Conservation (phyloP, 192 early-diverging fungal genomes). For the Podila epicladia region DNA sequence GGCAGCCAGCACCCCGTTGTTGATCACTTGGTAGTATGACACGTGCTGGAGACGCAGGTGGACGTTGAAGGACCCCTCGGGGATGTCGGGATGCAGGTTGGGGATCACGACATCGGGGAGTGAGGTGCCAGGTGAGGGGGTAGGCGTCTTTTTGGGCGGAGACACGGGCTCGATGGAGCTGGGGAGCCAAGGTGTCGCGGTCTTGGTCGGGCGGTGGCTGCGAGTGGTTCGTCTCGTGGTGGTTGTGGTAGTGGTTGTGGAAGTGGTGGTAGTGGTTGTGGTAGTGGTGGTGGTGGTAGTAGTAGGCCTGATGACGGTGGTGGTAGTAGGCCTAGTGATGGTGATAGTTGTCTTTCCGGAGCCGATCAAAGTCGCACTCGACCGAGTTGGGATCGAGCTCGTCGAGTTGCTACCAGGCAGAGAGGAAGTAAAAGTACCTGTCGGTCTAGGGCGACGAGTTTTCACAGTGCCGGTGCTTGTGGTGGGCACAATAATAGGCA, state of each 20-base stretch:
- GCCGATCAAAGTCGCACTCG: not conserved
- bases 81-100: constrained; percentile 23
- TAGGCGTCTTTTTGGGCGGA: constrained; percentile 18
- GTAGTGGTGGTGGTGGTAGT: constrained; percentile 22
- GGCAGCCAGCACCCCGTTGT: constrained; percentile 42
- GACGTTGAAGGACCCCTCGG: constrained; percentile 31
- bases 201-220: constrained; percentile 14
- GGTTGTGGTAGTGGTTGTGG: not conserved
- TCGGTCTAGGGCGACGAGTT: too few relatives aligned
- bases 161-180: constrained; percentile 30
- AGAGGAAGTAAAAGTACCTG: too few relatives aligned
- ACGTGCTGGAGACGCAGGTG: constrained; percentile 36
- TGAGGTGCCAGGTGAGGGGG: constrained; percentile 36
- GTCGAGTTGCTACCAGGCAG: too few relatives aligned
- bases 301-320: not conserved
- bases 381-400: not conserved
- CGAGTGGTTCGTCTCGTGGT: not conserved
- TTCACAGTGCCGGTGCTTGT: too few relatives aligned
- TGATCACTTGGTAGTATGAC: constrained; percentile 45
- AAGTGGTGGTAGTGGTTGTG: constrained; percentile 19
- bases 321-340: not conserved
- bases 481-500: too few relatives aligned
- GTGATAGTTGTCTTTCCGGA: not conserved
- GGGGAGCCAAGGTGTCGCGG: constrained; percentile 42
- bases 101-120: constrained; percentile 46